Conservation (phyloP, 2,329 filamentous ascomycete genomes). For the Rasamsonia emersonii region DNA sequence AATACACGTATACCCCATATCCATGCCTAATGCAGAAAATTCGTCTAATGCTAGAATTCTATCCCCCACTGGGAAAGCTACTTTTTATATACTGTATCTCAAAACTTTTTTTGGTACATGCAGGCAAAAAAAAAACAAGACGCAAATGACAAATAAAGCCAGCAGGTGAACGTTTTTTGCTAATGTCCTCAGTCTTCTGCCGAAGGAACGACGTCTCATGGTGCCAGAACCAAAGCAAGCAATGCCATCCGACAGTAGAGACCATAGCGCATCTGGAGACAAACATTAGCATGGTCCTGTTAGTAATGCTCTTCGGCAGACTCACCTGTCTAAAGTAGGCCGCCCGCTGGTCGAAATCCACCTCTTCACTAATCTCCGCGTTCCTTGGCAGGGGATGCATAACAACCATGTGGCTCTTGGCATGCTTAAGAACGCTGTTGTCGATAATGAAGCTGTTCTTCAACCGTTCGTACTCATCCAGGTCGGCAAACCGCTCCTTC, state of each 20-base stretch:
- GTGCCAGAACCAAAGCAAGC: conserved; percentile 81
- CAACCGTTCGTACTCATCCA: conserved; percentile 72
- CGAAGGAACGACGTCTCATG: no score
- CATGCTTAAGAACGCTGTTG: conserved; percentile 79
- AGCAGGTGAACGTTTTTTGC: no score
- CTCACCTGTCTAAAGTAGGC: conserved; percentile 99
- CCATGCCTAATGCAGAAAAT: conserved; percentile 7
- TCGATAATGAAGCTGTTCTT: conserved; percentile 86
- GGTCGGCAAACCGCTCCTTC: conserved; percentile 84
- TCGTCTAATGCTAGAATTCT: conserved; percentile 8
- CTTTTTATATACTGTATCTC: conserved; percentile 3
- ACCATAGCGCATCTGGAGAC: conserved; percentile 81
- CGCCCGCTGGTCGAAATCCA: conserved; percentile 93
- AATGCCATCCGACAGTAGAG: conserved; percentile 97
- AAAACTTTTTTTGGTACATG: conserved; percentile 4
- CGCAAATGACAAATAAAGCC: background rate
- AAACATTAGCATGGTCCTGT: conserved; percentile 34
- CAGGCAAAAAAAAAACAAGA: background rate
- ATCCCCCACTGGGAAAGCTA: conserved; percentile 5
- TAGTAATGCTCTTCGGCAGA: conserved; percentile 13
- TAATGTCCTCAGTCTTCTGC: no score
- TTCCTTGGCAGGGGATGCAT: conserved; percentile 94
- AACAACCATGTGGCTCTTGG: conserved; percentile 88
- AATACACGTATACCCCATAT: conserved; percentile 3
- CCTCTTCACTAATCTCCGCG: conserved; percentile 86